These are phyloP conservation scores for Pyricularia sp. DNA, from an alignment of 2,329 filamentous ascomycete species.

Conservation along the genomic window DNA sequence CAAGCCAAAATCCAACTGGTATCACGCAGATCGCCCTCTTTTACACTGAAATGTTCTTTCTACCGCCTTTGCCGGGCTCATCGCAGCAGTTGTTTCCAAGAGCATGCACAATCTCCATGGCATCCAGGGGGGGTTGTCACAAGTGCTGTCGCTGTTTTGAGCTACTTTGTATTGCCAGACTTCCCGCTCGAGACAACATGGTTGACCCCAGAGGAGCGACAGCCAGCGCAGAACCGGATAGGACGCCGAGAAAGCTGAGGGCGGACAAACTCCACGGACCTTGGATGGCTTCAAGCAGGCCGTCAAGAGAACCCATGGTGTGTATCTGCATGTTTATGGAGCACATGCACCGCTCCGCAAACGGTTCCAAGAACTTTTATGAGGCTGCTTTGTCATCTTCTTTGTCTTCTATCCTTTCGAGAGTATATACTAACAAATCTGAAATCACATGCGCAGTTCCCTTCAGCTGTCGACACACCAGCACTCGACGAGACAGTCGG, in stretches of 20 bases:
- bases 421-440: slow-evolving; percentile 11
- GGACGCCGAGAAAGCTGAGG: neutral
- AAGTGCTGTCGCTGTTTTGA: slow-evolving; percentile 41
- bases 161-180: slow-evolving; percentile 51
- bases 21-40: slow-evolving; percentile 25
- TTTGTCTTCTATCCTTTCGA: slow-evolving; percentile 1
- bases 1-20: neutral
- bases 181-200: slow-evolving; percentile 32
- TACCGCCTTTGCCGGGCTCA: slow-evolving; percentile 57
- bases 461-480: slow-evolving; percentile 25
- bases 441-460: neutral
- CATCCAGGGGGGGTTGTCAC: slow-evolving; percentile 47
- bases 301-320: slow-evolving; percentile 12
- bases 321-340: slow-evolving; percentile 13
- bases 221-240: neutral
- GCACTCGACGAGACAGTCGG: slow-evolving; percentile 29
- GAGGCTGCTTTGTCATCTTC: neutral
- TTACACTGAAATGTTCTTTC: slow-evolving; percentile 55
- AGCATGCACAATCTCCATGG: slow-evolving; percentile 47
- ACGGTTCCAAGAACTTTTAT: slow-evolving; percentile 13
- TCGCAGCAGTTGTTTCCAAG: slow-evolving; percentile 51
- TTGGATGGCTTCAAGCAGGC: slow-evolving; percentile 8
- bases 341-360: slow-evolving; percentile 9
- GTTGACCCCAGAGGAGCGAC: neutral
- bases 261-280: neutral